phyloP scores from a whole-genome alignment of 2,329 filamentous ascomycete genomes.

The Fusarium sp. region DNA sequence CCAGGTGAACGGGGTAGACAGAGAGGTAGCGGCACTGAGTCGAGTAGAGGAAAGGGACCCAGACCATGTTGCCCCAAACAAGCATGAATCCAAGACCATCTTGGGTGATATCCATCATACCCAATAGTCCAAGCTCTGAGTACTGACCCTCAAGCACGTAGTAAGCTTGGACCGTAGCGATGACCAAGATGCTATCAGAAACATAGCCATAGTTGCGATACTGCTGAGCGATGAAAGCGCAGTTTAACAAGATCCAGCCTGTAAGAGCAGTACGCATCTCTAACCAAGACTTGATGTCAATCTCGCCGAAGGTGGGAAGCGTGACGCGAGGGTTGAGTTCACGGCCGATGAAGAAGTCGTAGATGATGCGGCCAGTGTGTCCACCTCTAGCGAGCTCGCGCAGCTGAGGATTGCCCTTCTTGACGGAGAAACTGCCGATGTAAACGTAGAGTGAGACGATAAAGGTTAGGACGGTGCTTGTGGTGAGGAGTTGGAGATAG shows the following conservation, averaged over 20 bases:
- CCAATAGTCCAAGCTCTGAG: conserved; percentile 86
- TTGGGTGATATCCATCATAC: conserved; percentile 89
- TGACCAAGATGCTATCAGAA: conserved; percentile 84
- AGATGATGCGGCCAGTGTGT: conserved; percentile 81
- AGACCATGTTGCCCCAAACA: conserved; percentile 86
- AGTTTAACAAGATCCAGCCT: conserved; percentile 84
- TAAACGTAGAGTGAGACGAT: conserved; percentile 80
- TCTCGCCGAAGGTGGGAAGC: conserved; percentile 79
- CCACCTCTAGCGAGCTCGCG: conserved; percentile 85
- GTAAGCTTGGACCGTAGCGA: conserved; percentile 77
- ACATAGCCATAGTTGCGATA: conserved; percentile 83
- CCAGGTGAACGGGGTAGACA: conserved; percentile 80
- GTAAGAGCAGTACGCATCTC: conserved; percentile 89
- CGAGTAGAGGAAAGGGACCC: conserved; percentile 90
- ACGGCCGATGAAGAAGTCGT: conserved; percentile 96
- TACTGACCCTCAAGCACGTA: conserved; percentile 86
- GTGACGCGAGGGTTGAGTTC: conserved; percentile 88
- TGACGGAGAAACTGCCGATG: conserved; percentile 79
- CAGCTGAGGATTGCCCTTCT: conserved; percentile 71
- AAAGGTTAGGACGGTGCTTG: conserved; percentile 80
- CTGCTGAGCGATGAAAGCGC: conserved; percentile 85
- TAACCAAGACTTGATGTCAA: conserved; percentile 89
- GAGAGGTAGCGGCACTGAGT: conserved; percentile 85
- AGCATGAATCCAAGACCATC: conserved; percentile 96
- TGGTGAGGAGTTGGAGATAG: conserved; percentile 83